Percentiles rank a stretch among this genome's conserved stretches.
Evolutionary conservation across 2,329 filamentous ascomycete species (phyloP).

Genomic region (Dothidotthia symphoricarpi): DNA sequence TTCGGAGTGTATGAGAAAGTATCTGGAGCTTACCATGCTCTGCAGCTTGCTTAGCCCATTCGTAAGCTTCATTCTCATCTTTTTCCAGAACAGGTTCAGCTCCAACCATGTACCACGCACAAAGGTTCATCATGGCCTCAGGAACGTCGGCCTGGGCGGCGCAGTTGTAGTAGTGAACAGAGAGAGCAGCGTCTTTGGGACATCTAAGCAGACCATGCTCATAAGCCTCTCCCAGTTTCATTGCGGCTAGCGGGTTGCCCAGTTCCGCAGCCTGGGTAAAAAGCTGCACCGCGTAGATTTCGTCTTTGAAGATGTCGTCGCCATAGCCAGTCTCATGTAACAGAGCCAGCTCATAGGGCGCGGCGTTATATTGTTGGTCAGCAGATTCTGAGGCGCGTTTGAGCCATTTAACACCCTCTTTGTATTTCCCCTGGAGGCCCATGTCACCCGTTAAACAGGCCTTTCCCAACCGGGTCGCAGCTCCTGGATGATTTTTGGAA

Average conservation of each 20-base stretch:
- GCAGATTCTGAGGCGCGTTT: constrained; percentile 89
- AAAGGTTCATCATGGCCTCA: constrained; percentile 94
- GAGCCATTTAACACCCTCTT: constrained; percentile 93
- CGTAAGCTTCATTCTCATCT: constrained; percentile 93
- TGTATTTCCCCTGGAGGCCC: constrained; percentile 76
- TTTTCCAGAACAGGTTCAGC: constrained; percentile 89
- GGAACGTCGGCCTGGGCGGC: constrained; percentile 83
- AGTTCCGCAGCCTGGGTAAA: constrained; percentile 93
- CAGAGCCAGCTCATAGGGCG: constrained; percentile 84
- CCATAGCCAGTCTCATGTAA: constrained; percentile 93
- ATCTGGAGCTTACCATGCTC: constrained; percentile 66
- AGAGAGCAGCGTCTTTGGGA: constrained; percentile 85
- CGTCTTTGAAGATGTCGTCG: constrained; percentile 89
- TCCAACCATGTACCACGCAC: constrained; percentile 97
- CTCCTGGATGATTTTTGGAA: constrained; percentile 90
- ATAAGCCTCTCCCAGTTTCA: constrained; percentile 91
- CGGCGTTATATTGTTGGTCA: constrained; percentile 86
- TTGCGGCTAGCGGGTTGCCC: constrained; percentile 81
- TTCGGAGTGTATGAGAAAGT: not conserved
- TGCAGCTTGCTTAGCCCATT: constrained; percentile 88
- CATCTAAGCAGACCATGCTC: constrained; percentile 87
- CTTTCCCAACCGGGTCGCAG: constrained; percentile 87
- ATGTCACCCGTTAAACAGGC: constrained; percentile 89
- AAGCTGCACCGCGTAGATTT: constrained; percentile 84
- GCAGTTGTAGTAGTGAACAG: constrained; percentile 95